Evolutionary conservation across 208 protist genomes (phyloP).

Genomic region (Trypanosoma mega): DNA sequence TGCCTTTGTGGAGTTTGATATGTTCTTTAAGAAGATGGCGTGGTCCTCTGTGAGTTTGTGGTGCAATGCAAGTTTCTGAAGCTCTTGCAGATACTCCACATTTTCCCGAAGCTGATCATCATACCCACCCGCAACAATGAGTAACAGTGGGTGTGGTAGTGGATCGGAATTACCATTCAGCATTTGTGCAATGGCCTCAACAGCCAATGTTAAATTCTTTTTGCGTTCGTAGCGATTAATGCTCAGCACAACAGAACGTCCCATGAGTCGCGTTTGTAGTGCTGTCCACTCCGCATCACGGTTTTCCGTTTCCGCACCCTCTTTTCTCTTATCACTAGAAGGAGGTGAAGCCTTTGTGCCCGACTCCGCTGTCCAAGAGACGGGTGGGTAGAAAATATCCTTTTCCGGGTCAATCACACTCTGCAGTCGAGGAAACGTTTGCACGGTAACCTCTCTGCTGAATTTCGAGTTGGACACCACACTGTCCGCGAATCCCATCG

Average conservation of each 20-base stretch:
- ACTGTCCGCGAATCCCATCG: conserved; percentile 52
- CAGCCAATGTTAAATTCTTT: conserved; percentile 94
- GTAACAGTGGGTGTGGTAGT: conserved; percentile 27
- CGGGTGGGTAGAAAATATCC: conserved; percentile 83
- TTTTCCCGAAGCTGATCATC: conserved; percentile 80
- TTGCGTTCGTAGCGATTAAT: conserved; percentile 99
- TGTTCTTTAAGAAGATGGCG: conserved; percentile 80
- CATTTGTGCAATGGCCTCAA: conserved; percentile 73
- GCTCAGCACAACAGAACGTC: conserved; percentile 85
- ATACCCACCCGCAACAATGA: conserved; percentile 90
- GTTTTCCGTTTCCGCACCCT: not conserved
- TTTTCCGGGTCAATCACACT: conserved; percentile 29
- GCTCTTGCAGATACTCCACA: conserved; percentile 70
- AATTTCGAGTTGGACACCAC: conserved; percentile 89
- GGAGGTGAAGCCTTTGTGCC: too few species aligned
- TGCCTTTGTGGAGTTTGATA: conserved; percentile 69
- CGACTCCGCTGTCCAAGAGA: conserved; percentile 22
- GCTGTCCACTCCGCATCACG: conserved; percentile 3
- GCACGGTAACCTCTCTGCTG: conserved; percentile 42
- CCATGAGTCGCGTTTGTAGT: conserved; percentile 17
- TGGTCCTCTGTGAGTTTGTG: conserved; percentile 32
- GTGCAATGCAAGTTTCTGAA: conserved; percentile 45
- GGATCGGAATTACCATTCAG: conserved; percentile 7
- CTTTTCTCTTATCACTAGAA: too few species aligned
- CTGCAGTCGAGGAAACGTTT: conserved; percentile 53